Base-by-base conservation (phyloP, 2,329 filamentous ascomycete species). In the Arthrobotrys musiformis region DNA sequence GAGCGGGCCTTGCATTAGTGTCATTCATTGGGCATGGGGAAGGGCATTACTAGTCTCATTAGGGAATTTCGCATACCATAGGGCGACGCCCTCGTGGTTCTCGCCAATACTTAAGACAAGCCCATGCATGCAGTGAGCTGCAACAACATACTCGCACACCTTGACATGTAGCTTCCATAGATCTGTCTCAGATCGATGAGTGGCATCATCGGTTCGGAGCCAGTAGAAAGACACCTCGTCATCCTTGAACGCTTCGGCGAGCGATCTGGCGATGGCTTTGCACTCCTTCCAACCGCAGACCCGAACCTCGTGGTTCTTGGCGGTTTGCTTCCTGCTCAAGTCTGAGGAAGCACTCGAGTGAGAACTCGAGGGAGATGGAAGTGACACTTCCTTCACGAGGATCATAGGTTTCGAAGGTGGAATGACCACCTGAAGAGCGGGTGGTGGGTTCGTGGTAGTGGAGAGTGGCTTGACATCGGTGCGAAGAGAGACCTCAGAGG, bases 151-250 rank as follows among this genome's bases (percentile, higher is more conserved):
- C 80, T 90, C 90, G 86, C 94, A 89, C 80, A 93, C 91, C 82
- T 91, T 88, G 79, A 91, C 86, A 83, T 95, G 92, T 52, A 95
- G 86, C 79, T 89, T 88, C 90, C 91, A 95, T 82, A 90, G 90
- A 82, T 89, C 86, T 83, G 92, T 88, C 81, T 89, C 86, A 56
- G 89, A 87, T 84, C 88, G 88, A 78, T 86, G 83, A 78, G 86
- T 86, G 84, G 89, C 88, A 82, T 93, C 91, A 75, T 90, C 89
- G 52, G 90, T 89, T 81, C 92, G 89, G 81, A 94, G 86, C 81
- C 93, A 89, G 84, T 94, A 95, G 82, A 88, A 87, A 78, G 90
- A 89, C 79, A 93, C 87, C 73, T 92, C 88, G 83, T 95, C 92
- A 77, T 89, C 86, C 72, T 88, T 90, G 85, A 96, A 95, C 79